phyloP scores from a whole-genome alignment of 352 stramenopile genomes.

The Pythium myriotylum region DNA sequence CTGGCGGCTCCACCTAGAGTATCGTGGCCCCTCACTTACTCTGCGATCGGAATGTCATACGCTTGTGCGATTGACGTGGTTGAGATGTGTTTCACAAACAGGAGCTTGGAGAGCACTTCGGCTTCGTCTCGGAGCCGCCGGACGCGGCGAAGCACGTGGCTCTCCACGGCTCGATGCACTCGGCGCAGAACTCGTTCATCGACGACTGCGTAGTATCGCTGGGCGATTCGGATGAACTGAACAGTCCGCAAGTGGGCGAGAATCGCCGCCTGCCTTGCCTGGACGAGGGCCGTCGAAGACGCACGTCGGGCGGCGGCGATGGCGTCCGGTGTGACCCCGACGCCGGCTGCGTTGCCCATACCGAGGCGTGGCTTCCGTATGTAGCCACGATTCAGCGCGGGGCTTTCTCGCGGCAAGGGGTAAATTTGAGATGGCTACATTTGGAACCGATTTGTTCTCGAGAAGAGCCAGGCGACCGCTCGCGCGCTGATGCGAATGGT shows the following conservation, averaged over 20 bases:
- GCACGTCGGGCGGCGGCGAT: conserved; percentile 27
- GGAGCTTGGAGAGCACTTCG: conserved; percentile 59
- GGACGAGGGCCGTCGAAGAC: conserved; percentile 27
- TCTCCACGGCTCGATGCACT: conserved; percentile 52
- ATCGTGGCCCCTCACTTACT: conserved; percentile 37
- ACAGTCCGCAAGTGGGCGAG: conserved; percentile 38
- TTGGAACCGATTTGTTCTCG: not conserved
- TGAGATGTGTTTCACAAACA: conserved; percentile 68
- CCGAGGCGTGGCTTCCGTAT: not conserved
- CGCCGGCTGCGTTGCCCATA: conserved; percentile 60
- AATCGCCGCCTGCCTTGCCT: conserved; percentile 31
- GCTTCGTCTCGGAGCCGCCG: conserved; percentile 46
- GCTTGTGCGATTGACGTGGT: conserved; percentile 55
- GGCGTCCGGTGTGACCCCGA: conserved; percentile 34
- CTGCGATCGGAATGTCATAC: conserved; percentile 47
- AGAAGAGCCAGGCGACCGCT: too few species aligned
- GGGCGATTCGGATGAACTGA: conserved; percentile 37
- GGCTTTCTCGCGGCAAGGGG: not conserved
- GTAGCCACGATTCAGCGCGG: not conserved
- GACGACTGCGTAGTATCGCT: conserved; percentile 51
- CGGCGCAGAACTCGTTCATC: conserved; percentile 56
- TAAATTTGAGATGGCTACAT: conserved; percentile 31
- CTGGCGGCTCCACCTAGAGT: too few species aligned
- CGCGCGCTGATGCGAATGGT: not conserved
- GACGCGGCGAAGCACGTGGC: conserved; percentile 47